These are phyloP conservation scores for Botrytis squamosa DNA, from an alignment of 2,329 filamentous ascomycete species.

Conservation along the genomic window DNA sequence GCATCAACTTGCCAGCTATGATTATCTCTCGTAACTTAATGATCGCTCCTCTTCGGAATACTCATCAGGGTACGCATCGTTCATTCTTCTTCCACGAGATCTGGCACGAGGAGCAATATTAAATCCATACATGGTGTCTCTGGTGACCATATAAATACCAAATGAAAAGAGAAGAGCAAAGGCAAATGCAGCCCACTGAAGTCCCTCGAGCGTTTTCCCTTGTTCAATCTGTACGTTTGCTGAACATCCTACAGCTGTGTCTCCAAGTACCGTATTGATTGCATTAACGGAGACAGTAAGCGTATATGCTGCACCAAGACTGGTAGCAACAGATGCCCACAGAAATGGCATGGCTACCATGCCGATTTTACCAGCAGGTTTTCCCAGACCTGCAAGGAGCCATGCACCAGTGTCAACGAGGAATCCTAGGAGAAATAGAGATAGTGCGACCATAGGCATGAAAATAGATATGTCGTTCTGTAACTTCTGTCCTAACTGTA, in stretches of 20 bases:
- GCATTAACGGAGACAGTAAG: slow-evolving; percentile 14
- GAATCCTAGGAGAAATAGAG: slow-evolving; percentile 4
- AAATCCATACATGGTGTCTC: slow-evolving; percentile 16
- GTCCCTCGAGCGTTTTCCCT: slow-evolving; percentile 14
- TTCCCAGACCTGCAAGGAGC: slow-evolving; percentile 15
- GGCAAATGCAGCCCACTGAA: slow-evolving; percentile 9
- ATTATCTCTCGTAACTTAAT: slow-evolving; percentile 1
- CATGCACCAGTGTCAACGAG: slow-evolving; percentile 14
- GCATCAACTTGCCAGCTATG: background rate
- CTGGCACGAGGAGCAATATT: slow-evolving; percentile 5
- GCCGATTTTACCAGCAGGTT: background rate
- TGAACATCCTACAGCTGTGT: background rate
- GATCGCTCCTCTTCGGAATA: slow-evolving; percentile 4
- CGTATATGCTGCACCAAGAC: slow-evolving; percentile 11
- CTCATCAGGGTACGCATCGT: slow-evolving; percentile 2
- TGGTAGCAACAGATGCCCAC: slow-evolving; percentile 8
- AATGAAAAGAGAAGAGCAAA: slow-evolving; percentile 15
- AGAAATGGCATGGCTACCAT: slow-evolving; percentile 13
- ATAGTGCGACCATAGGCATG: slow-evolving; percentile 2
- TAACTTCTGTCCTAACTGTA: slow-evolving; percentile 10
- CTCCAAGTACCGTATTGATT: slow-evolving; percentile 10
- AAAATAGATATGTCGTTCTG: slow-evolving; percentile 17
- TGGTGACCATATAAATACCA: slow-evolving; percentile 16
- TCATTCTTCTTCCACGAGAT: slow-evolving; percentile 14
- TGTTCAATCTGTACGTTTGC: slow-evolving; percentile 12